Base-by-base conservation (phyloP, 108 stramenopile species). In the Nitzschia sp. region DNA sequence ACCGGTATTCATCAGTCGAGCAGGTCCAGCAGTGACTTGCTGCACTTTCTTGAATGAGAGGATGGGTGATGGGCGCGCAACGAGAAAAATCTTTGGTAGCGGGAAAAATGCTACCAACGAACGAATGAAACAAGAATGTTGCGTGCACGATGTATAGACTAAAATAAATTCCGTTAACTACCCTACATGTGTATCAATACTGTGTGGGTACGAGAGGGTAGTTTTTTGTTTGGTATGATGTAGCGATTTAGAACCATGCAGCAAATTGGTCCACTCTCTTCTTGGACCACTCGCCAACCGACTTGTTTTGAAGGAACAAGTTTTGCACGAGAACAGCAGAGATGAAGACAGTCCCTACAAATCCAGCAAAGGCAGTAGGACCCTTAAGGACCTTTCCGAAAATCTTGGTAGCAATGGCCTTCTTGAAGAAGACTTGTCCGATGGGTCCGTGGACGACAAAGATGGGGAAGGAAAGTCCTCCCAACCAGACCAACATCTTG, bases 381-480 rank as follows among this genome's bases (percentile, higher is more conserved):
- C 79, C 79, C 41, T 26, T 37, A 17, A 80, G 24, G 19, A 72
- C 71, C 51, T 57, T n/a, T 17, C 79, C 79, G 41, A 65, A 80
- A 6, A 80, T 10, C 46, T 72, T 70, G 59, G 44, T 71, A 34
- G 79, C 79, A 72, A 80, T 72, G n/a, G 73, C 9, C 40, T 70
- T 75, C 43, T 80, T 80, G 74, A 74, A 80, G 59, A 71, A 80
- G 38, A 80, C 52, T 72, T 80, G 79, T 42, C 79, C 79, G 34
- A 80, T 43, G 10, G 79, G 79, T 20, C 79, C 79, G 63, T 80
- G 79, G 10, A 76, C 70, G 19, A 80, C 53, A 53, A 71, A 80
- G n/a, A 80, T 80, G 70, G 79, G 79, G 42, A 80, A 80, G 42
- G 69, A 48, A 70, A 80, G 67, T 24, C 57, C 63, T 43, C 79